A percentile compares a stretch with the other conserved stretches of the same genome.
Conservation (phyloP, 139 green algal genomes). For the Chlamydomonas eustigma region DNA sequence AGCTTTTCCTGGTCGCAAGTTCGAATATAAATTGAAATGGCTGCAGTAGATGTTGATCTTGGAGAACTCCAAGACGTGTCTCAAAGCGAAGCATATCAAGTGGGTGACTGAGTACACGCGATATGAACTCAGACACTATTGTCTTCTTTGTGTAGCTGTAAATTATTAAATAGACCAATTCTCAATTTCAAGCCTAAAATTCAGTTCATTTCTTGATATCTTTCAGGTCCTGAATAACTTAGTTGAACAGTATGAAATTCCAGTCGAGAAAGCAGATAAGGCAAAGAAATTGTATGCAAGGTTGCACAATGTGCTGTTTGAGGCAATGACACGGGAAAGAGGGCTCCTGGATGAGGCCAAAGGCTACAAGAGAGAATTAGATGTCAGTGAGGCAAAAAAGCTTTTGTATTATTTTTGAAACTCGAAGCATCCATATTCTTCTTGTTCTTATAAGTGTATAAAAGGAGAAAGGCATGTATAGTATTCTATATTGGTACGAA, state of each 20-base stretch:
- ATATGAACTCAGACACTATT: background rate
- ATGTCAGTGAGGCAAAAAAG: slow-evolving; percentile 32
- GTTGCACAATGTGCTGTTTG: slow-evolving; percentile 41
- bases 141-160: too few relatives aligned
- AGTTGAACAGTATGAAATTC: slow-evolving; percentile 25
- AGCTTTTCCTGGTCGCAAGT: too few relatives aligned
- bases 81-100: slow-evolving; percentile 34
- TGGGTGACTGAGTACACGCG: background rate
- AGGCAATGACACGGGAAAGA: slow-evolving; percentile 49
- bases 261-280: slow-evolving; percentile 19
- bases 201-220: background rate
- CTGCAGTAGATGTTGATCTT: background rate
- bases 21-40: too few relatives aligned
- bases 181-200: background rate
- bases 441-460: too few relatives aligned
- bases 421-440: too few relatives aligned
- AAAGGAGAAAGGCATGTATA: too few relatives aligned
- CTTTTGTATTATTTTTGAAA: too few relatives aligned
- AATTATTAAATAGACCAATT: too few relatives aligned
- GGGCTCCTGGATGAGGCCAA: slow-evolving; percentile 40
- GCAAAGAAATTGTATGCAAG: slow-evolving; percentile 35
- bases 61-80: slow-evolving; percentile 35
- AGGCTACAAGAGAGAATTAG: slow-evolving; percentile 42
- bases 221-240: slow-evolving; percentile 20
- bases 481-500: too few relatives aligned